phyloP scores from a whole-genome alignment of 1,284 basidiomycete species.

The Papiliotrema laurentii region DNA sequence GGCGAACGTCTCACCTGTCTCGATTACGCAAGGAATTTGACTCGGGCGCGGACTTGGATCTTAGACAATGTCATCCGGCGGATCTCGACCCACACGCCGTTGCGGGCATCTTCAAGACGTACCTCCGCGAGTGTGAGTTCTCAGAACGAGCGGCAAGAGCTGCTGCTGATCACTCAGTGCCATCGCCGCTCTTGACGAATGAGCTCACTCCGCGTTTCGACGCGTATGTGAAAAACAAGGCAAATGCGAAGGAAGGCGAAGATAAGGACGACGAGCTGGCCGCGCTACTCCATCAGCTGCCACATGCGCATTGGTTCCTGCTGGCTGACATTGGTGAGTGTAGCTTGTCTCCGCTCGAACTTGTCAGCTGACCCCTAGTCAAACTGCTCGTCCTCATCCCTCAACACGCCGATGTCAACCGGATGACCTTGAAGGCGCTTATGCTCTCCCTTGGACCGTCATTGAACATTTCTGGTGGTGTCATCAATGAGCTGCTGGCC shows the following conservation, averaged over 20 bases:
- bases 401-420: constrained; percentile 27
- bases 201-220: constrained; percentile 69
- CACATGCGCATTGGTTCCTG: constrained; percentile 46
- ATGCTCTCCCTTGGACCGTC: constrained; percentile 44
- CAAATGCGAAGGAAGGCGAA: not conserved
- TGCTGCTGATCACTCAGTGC: constrained; percentile 55
- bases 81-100: constrained; percentile 82
- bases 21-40: constrained; percentile 77
- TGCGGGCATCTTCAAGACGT: constrained; percentile 60
- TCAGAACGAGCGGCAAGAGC: not conserved
- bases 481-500: constrained; percentile 32
- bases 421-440: constrained; percentile 44
- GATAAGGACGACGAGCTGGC: constrained; percentile 14
- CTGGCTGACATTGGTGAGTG: constrained; percentile 41
- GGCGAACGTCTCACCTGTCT: constrained; percentile 58
- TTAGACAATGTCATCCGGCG: not conserved
- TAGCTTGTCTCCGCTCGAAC: not conserved
- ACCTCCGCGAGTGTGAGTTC: constrained; percentile 51
- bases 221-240: constrained; percentile 22
- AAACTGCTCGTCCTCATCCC: constrained; percentile 42
- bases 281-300: constrained; percentile 28
- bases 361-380: constrained; percentile 11
- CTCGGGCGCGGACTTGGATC: constrained; percentile 55
- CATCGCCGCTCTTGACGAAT: constrained; percentile 71
- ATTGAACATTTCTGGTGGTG: constrained; percentile 33